Evolutionary conservation across 805 yeast genomes (phyloP), one percentile per base, ranked within the genome.

Genomic region (Metschnikowia baotianmanensis): DNA sequence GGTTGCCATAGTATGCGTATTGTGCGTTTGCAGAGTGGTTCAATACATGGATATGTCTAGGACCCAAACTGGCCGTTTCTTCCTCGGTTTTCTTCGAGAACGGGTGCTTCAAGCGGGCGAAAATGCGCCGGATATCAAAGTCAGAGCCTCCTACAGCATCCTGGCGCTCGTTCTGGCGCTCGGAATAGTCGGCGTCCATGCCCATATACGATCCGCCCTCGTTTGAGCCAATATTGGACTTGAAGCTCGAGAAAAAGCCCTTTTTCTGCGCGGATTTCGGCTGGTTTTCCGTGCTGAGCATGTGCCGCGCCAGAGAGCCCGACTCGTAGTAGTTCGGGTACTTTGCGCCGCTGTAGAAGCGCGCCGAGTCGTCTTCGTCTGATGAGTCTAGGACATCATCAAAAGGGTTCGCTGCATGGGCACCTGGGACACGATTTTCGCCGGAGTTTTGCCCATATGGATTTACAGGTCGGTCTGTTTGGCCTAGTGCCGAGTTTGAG

Each of bases 1-100:
- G 90, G 62, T 93, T 93, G 44, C 82, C 90, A 42, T 76, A 72
- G 64, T 77, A 91, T 3, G 81, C 72, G 45, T 69, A 71, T 2
- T 76, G 62, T 7, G 63, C 52, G 55, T 86, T 86, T 8, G 78
- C 71, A 6, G 63, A 57, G 27, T 70, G 70, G 56, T 85, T 82
- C 68, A 86, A 86, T 36, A 90, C 58, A 52, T 76, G 71, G 17
- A 91, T 82, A 20, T 67, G 67, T 30, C 75, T 53, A 8, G 74
- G 74, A 1, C 65, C 71, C 42, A 42, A 28, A 8, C 25, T 15
- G 8, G 28, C 26, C n/a, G 31, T 15, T 9, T 36, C 13, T 6
- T 33, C 41, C 15, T 37, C 23, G 2, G 43, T 45, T 8, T 34
- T 33, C 17, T 23, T 19, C 13, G 46, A 27, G 12, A 61, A 43